Evolutionary conservation across 176 grass and related monocot genomes (phyloP).

Genomic region (Oryza australiensis): DNA sequence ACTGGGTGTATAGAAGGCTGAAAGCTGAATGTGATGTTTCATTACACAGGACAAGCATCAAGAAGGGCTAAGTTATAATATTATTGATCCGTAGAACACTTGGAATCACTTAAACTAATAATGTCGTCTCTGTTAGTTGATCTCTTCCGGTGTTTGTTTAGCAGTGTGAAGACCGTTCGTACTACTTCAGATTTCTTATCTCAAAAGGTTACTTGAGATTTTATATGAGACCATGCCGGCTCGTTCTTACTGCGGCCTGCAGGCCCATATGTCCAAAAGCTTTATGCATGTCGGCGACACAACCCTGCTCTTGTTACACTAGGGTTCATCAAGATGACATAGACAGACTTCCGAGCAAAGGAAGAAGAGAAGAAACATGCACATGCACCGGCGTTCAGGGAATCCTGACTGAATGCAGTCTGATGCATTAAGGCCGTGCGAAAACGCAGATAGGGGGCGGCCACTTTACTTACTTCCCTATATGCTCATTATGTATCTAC

Average conservation of each 20-base stretch:
- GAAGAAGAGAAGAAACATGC: neutral
- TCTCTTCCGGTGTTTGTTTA: neutral
- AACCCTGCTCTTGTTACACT: neutral
- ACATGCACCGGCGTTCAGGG: neutral
- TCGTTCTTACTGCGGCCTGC: neutral
- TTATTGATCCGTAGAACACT: neutral
- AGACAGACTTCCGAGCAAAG: neutral
- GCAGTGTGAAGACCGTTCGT: neutral
- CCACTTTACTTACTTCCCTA: neutral
- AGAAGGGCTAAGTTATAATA: neutral
- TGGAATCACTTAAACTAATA: neutral
- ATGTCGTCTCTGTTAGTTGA: neutral
- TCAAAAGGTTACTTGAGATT: neutral
- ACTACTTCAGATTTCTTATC: conserved; percentile 10
- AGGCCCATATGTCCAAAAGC: neutral
- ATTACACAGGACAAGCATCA: neutral
- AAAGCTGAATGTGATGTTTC: neutral
- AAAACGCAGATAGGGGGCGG: neutral
- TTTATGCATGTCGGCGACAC: neutral
- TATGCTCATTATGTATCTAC: neutral
- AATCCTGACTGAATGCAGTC: neutral
- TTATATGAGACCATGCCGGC: conserved; percentile 11
- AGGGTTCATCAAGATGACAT: neutral
- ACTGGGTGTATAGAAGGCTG: neutral
- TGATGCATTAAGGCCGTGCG: neutral